Percentiles rank a stretch among this genome's conserved stretches.
phyloP scores from a whole-genome alignment of 257 asterid species.

The Jacaranda mimosifolia region DNA sequence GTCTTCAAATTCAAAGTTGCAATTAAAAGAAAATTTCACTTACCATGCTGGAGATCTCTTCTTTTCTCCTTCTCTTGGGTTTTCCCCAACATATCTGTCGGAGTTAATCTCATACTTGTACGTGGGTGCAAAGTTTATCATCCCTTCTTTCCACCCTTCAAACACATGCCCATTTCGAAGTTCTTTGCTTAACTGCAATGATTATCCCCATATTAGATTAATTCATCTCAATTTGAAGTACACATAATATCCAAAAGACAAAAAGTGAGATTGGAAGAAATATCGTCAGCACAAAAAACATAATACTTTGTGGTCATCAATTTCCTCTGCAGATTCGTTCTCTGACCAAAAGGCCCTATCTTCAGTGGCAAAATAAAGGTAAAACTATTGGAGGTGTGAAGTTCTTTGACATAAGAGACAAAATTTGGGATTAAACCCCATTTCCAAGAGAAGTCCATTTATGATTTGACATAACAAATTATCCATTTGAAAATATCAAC shows the following conservation, averaged over 20 bases:
- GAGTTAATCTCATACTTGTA: constrained; percentile 84
- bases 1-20: background rate
- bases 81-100: constrained; percentile 73
- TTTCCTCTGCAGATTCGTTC: background rate
- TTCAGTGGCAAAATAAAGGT: no score
- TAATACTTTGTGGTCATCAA: background rate
- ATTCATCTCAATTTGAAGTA: background rate
- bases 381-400: background rate
- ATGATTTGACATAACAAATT: background rate
- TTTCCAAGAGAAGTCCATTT: constrained; percentile 2
- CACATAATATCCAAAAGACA: background rate
- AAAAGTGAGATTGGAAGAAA: no score
- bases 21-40: constrained; percentile 24
- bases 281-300: background rate
- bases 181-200: constrained; percentile 73
- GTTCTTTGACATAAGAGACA: background rate
- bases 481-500: background rate
- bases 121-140: constrained; percentile 85
- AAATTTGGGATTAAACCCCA: background rate
- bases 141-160: constrained; percentile 94
- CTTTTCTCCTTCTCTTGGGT: constrained; percentile 84
- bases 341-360: no score
- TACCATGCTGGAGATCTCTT: constrained; percentile 97
- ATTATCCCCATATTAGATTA: constrained; percentile 20
- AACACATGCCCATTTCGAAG: constrained; percentile 80